Percentiles rank a stretch among this genome's conserved stretches.
phyloP scores from a whole-genome alignment of 2,329 filamentous ascomycete genomes.

The Septoria linicola region DNA sequence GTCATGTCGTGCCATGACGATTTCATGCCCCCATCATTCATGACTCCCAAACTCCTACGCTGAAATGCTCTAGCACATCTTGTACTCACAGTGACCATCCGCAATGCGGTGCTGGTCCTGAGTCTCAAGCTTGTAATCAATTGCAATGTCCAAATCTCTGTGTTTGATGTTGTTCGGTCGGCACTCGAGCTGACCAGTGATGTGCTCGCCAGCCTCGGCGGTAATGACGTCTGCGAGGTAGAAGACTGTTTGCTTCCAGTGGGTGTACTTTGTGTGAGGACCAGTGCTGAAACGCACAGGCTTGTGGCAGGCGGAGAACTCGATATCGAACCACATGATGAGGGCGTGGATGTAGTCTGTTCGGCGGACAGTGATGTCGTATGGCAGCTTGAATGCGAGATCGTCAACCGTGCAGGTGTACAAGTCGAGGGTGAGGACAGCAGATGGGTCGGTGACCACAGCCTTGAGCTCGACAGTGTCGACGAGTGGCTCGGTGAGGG shows the following conservation, averaged over 20 bases:
- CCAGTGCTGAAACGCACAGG: conserved; percentile 94
- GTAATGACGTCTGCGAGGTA: conserved; percentile 93
- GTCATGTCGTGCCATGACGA: conserved; percentile 6
- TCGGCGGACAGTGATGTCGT: conserved; percentile 72
- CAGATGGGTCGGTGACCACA: conserved; percentile 85
- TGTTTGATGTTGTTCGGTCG: conserved; percentile 92
- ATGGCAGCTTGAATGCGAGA: conserved; percentile 78
- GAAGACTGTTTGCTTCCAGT: conserved; percentile 99
- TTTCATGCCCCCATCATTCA: conserved; percentile 4
- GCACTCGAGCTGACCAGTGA: conserved; percentile 72
- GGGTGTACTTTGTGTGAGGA: conserved; percentile 97
- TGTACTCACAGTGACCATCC: conserved; percentile 74
- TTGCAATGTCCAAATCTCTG: conserved; percentile 87
- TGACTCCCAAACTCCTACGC: conserved; percentile 18
- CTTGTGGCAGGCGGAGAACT: conserved; percentile 98
- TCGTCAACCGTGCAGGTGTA: conserved; percentile 87
- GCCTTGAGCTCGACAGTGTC: conserved; percentile 98
- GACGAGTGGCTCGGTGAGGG: conserved; percentile 91
- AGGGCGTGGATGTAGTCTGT: conserved; percentile 95
- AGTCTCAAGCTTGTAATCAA: conserved; percentile 79
- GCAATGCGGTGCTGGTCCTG: conserved; percentile 68
- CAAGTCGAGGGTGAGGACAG: conserved; percentile 85
- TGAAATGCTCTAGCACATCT: conserved; percentile 52
- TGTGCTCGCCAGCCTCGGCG: conserved; percentile 79
- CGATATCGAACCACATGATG: conserved; percentile 98